phyloP scores from a whole-genome alignment of 495 filamentous ascomycete species.

The Penicillium coffeae region DNA sequence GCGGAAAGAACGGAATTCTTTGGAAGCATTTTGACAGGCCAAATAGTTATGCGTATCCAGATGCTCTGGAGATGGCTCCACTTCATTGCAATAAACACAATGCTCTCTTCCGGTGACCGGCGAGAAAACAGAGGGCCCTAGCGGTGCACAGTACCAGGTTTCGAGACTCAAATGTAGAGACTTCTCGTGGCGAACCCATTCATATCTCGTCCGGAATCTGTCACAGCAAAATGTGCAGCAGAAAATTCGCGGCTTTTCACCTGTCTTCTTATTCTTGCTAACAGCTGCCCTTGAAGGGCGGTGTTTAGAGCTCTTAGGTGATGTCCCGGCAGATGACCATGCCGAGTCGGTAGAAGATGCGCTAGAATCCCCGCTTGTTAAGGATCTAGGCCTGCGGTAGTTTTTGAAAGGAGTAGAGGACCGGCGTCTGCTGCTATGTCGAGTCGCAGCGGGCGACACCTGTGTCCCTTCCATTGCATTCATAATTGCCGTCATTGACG shows the following conservation, averaged over 20 bases:
- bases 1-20: constrained; percentile 67
- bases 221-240: constrained; percentile 81
- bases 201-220: constrained; percentile 71
- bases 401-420: constrained; percentile 48
- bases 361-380: constrained; percentile 12
- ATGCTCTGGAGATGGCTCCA: constrained; percentile 13
- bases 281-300: neutral
- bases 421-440: constrained; percentile 3
- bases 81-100: constrained; percentile 11
- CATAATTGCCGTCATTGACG: constrained; percentile 59
- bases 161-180: constrained; percentile 69
- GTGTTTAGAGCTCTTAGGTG: neutral
- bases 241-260: constrained; percentile 33
- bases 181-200: constrained; percentile 78
- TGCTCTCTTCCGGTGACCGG: constrained; percentile 1
- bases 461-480: constrained; percentile 49
- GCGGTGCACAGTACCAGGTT: constrained; percentile 67
- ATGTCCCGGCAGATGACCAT: constrained; percentile 5
- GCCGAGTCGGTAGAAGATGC: constrained; percentile 12
- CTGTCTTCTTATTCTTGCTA: constrained; percentile 1
- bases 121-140: constrained; percentile 34
- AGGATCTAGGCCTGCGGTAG: constrained; percentile 55
- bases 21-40: constrained; percentile 47
- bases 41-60: constrained; percentile 56
- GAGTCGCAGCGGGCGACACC: constrained; percentile 6